Evolutionary conservation across 495 filamentous ascomycete species (phyloP).

Genomic region (Neurospora discreta): DNA sequence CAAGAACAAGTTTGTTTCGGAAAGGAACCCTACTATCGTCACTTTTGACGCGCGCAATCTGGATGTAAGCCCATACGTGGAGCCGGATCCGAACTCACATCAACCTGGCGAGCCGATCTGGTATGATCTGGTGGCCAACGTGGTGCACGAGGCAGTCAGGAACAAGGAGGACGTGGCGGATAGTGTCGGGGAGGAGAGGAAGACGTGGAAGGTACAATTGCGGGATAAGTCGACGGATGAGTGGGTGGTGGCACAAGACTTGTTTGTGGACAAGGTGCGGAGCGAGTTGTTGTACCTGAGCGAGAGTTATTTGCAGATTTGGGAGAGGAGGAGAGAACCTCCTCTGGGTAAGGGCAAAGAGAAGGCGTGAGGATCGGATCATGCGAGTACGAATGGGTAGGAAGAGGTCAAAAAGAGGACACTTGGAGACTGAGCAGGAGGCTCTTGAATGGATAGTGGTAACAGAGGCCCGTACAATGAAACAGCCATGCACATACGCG

Average conservation of each 20-base stretch:
- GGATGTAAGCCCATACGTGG: constrained; percentile 79
- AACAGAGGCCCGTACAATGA: not conserved
- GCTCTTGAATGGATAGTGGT: not conserved
- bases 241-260: constrained; percentile 89
- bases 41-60: constrained; percentile 78
- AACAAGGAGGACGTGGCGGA: constrained; percentile 62
- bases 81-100: constrained; percentile 24
- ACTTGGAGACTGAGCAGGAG: not conserved
- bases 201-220: constrained; percentile 68
- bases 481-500: not conserved
- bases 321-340: constrained; percentile 68
- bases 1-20: constrained; percentile 87
- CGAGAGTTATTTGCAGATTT: constrained; percentile 91
- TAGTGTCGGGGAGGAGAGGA: constrained; percentile 63
- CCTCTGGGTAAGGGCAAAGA: constrained; percentile 16
- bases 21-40: constrained; percentile 96
- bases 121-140: constrained; percentile 95
- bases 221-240: constrained; percentile 55
- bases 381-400: not conserved
- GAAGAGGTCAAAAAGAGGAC: not conserved
- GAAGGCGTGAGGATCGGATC: constrained; percentile 2
- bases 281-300: constrained; percentile 82
- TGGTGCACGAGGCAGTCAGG: constrained; percentile 83
- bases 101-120: constrained; percentile 77
- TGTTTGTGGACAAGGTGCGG: constrained; percentile 80